Percentiles rank a stretch among this genome's conserved stretches.
Conservation (phyloP, 2,329 filamentous ascomycete genomes). For the Akanthomyces muscarius region DNA sequence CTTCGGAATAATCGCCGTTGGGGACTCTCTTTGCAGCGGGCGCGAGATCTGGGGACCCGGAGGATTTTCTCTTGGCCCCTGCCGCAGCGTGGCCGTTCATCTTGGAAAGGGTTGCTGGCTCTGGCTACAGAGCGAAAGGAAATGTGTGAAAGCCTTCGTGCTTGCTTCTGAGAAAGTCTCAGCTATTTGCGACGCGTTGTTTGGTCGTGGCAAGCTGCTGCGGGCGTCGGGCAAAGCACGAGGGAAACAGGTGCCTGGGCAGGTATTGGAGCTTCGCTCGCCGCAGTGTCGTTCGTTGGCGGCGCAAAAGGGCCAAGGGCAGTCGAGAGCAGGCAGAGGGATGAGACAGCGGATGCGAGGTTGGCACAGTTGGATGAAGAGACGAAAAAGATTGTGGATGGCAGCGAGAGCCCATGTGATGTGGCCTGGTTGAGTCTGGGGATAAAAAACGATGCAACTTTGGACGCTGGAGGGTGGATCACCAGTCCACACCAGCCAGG, state of each 20-base stretch:
- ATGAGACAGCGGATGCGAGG: not conserved
- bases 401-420: conserved; percentile 16
- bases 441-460: conserved; percentile 17
- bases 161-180: not conserved
- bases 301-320: not conserved
- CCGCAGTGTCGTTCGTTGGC: not conserved
- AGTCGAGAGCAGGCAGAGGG: not conserved
- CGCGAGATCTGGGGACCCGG: conserved; percentile 36
- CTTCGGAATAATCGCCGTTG: conserved; percentile 48
- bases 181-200: not conserved
- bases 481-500: conserved; percentile 8
- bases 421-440: conserved; percentile 13
- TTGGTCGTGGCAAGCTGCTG: not conserved
- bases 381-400: conserved; percentile 14
- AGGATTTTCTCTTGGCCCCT: conserved; percentile 51
- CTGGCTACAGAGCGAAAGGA: not conserved
- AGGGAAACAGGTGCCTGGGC: not conserved
- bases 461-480: conserved; percentile 12
- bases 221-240: not conserved
- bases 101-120: conserved; percentile 18
- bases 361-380: not conserved
- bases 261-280: not conserved
- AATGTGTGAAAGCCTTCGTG: not conserved
- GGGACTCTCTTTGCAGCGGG: conserved; percentile 34
- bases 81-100: conserved; percentile 44